Evolutionary conservation across 129 eudicot genomes (phyloP), one percentile per base, ranked within the genome.

Genomic region (Pittosporum tobira): DNA sequence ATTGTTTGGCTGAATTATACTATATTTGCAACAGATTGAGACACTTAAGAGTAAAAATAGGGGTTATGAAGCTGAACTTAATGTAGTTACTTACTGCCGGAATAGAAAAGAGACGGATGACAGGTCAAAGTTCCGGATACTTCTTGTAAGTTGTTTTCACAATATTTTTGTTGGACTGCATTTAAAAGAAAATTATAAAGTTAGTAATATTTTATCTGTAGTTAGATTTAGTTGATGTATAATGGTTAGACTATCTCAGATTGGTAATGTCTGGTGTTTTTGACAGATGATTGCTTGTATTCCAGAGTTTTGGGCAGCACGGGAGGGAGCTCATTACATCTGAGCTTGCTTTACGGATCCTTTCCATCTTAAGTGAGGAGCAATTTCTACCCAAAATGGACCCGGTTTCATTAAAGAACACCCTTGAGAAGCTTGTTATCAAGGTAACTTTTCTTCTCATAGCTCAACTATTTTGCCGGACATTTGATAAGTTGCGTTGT

Each of bases 291-390:
- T 87, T 91, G 71, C 96, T 91, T 91, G 96, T 91, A 73, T 91
- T 87, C 99, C 99, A 91, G 99, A 91, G 87, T 91, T 91, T 91
- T 81, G 99, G 99, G 63, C 99, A 91, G 94, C 99, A 91, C 73
- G 94, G 83, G 20, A 80, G 99, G 78, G 99, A 91, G 83, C 96
- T 91, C 73, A 87, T 91, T 50, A 91, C 99, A 23, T 59, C 99
- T 14, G 99, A 91, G 85, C 88, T 91, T 71, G 99, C 99, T 10
- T 65, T 91, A 62, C 64, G 94, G 77, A 68, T 91, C 48, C 95
- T 91, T 24, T 91, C 99, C 31, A 84, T 91, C 27, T 69, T 91
- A 62, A 91, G 94, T 24, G 96, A 91, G 70, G 99, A 91, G 79
- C 94, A 91, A 63, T 91, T 87, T 71, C 69, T 91, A 63, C 96